These are phyloP conservation scores for Gossypium trilobum DNA, from an alignment of 441 rosid genomes.

Conservation along the genomic window DNA sequence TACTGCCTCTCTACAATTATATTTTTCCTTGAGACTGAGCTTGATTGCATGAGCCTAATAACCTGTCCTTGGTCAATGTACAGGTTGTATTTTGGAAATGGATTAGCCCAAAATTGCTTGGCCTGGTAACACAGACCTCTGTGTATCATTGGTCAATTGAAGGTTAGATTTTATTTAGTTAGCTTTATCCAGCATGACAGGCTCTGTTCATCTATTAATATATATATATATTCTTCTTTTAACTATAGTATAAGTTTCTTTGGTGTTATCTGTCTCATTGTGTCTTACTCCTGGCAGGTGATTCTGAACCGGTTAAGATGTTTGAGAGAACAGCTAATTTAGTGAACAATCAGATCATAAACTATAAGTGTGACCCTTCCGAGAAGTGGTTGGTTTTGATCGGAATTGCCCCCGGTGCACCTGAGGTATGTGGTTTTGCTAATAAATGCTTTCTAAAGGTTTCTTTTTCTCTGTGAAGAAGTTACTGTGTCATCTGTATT, in stretches of 20 bases:
- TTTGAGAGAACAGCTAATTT: constrained; percentile 97
- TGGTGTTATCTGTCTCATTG: neutral
- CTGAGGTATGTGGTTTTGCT: constrained; percentile 56
- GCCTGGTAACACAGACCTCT: constrained; percentile 79
- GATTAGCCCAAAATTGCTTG: constrained; percentile 85
- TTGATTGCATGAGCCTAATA: constrained; percentile 7
- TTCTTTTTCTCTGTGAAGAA: neutral
- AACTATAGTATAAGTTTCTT: neutral
- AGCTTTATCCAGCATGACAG: neutral
- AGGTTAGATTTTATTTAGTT: constrained; percentile 35
- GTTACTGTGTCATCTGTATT: neutral
- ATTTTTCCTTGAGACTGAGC: neutral
- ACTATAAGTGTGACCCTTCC: constrained; percentile 82
- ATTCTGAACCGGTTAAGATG: constrained; percentile 92
- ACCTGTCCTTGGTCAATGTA: constrained; percentile 7
- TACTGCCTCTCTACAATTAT: neutral
- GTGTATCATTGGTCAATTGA: constrained; percentile 99
- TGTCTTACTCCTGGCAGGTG: constrained; percentile 43
- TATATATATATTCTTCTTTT: neutral
- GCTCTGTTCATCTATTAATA: neutral
- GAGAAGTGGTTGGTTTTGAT: constrained; percentile 97
- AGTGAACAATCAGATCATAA: constrained; percentile 87
- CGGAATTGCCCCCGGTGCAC: constrained; percentile 97
- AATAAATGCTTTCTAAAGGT: neutral
- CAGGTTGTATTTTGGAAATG: constrained; percentile 99